Evolutionary conservation across 2,329 filamentous ascomycete species (phyloP), one percentile per base, ranked within the genome.

Genomic region (Ascosphaera apis): DNA sequence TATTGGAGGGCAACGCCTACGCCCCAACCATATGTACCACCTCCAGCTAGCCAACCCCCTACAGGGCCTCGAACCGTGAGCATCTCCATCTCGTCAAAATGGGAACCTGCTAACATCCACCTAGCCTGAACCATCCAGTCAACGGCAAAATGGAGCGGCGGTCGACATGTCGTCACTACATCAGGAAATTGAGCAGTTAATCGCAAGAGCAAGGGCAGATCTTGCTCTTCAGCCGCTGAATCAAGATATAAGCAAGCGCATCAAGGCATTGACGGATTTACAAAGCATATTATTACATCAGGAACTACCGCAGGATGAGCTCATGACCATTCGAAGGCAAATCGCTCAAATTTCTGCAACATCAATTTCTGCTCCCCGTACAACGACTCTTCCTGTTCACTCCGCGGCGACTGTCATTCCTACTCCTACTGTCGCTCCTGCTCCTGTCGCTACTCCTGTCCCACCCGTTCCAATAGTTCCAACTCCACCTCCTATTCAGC

Each of bases 201-300:
- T 92, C 53, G 57, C 66, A 48, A 69, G 69, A 45, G 74, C 76
- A 44, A 76, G 76, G 58, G 65, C 66, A 44, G 76, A 83, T 49
- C 77, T 81, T 58, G 73, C 76, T 44, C 69, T 69, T 44, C 81
- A 74, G 53, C 76, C 77, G 41, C 69, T 75, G 62, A 79, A 92
- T 62, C 58, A 65, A 56, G 69, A 72, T 56, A 66, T 81, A 51
- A 76, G 81, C 53, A 75, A 71, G 50, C 80, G 78, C 57, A 62
- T 92, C 50, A 79, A 81, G 58, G 82, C 83, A 42, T 69, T 93
- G 46, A 62, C 84, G 56, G 80, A 88, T 55, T 67, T 95, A 43
- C 81, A 91, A 60, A 72, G 66, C 45, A 69, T 86, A 44, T 62
- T 93, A 50, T 72, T 79, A 53, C 75, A 66, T 46, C 77, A 82